Evolutionary conservation across 208 protist species (phyloP).

Genomic region (Acanthamoeba lenticulata): DNA sequence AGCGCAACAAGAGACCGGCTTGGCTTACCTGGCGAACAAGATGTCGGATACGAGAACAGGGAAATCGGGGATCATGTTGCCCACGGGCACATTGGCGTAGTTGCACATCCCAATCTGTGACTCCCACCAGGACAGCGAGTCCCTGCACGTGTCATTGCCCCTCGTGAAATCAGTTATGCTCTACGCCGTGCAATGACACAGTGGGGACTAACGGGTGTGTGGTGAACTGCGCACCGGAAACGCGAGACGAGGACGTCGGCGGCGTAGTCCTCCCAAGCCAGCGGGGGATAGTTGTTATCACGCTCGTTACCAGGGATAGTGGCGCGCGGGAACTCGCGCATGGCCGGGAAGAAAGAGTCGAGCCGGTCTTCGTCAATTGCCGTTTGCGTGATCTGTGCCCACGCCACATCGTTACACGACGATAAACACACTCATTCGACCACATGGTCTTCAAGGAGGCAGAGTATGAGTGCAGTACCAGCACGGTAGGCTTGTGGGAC

Average conservation of each 20-base stretch:
- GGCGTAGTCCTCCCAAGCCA: constrained; percentile 57
- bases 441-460: neutral
- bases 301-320: constrained; percentile 41
- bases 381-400: constrained; percentile 15
- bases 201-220: too few relatives aligned
- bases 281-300: constrained; percentile 56
- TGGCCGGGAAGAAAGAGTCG: constrained; percentile 27
- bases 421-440: neutral
- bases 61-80: constrained; percentile 82
- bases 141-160: too few relatives aligned
- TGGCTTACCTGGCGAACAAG: constrained; percentile 64
- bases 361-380: neutral
- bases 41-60: constrained; percentile 75
- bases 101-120: constrained; percentile 76
- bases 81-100: constrained; percentile 85
- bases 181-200: too few relatives aligned
- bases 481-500: constrained; percentile 55
- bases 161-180: too few relatives aligned
- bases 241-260: constrained; percentile 48
- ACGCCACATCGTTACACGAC: neutral
- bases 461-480: too few relatives aligned
- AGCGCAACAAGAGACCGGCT: neutral
- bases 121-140: constrained; percentile 65
- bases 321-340: constrained; percentile 50
- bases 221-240: constrained; percentile 14